Evolutionary conservation across 2,329 filamentous ascomycete genomes (phyloP).

Genomic region (Phyllosticta citriasiana): DNA sequence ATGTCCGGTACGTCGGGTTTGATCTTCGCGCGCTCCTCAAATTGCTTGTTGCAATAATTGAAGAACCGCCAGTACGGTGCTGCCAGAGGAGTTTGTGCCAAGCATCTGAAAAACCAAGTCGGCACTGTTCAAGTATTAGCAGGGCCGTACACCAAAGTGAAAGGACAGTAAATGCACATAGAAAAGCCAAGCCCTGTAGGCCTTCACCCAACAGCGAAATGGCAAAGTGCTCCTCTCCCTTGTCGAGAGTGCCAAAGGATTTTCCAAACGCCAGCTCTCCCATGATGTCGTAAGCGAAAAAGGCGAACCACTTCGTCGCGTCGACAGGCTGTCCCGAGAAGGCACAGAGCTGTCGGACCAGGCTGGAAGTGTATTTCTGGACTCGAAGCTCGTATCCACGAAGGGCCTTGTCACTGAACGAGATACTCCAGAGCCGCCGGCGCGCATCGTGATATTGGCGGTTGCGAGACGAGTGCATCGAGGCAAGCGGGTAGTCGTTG

Average conservation of each 20-base stretch:
- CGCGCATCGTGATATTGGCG: constrained; percentile 22
- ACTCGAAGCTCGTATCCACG: constrained; percentile 2
- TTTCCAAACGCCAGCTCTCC: constrained; percentile 37
- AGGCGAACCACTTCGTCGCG: constrained; percentile 26
- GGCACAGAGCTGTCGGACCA: constrained; percentile 14
- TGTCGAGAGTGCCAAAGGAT: constrained; percentile 29
- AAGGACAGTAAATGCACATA: neutral
- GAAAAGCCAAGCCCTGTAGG: neutral
- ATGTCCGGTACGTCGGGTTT: constrained; percentile 1
- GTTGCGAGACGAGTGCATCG: constrained; percentile 20
- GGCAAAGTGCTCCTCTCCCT: constrained; percentile 19
- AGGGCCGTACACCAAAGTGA: no score
- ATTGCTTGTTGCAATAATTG: constrained; percentile 19
- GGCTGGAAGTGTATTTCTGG: neutral
- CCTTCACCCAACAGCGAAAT: constrained; percentile 16
- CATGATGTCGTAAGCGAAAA: constrained; percentile 41
- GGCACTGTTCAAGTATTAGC: neutral
- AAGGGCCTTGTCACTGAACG: constrained; percentile 19
- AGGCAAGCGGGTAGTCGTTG: constrained; percentile 11
- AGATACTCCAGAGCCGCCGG: constrained; percentile 23
- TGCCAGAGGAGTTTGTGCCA: constrained; percentile 22
- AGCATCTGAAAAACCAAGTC: constrained; percentile 26
- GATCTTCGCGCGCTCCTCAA: constrained; percentile 15
- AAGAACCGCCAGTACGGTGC: constrained; percentile 22
- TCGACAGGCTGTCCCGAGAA: constrained; percentile 15